These are phyloP conservation scores for Zygosaccharomyces rouxii DNA, from an alignment of 805 yeast species.

Conservation along the genomic window DNA sequence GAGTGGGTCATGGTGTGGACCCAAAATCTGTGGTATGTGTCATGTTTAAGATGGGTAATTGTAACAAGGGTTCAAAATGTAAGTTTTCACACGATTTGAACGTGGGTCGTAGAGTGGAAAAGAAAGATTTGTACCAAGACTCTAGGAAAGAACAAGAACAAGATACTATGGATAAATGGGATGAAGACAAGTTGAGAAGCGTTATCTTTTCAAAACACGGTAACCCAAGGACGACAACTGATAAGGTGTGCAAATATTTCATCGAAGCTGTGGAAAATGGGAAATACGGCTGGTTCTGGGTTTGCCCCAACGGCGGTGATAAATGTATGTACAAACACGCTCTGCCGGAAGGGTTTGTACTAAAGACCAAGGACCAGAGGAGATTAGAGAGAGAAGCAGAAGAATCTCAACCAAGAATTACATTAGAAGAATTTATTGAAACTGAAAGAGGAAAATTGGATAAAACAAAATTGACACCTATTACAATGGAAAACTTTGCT, in stretches of 20 bases:
- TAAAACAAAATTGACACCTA: conserved; percentile 69
- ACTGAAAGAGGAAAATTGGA: conserved; percentile 86
- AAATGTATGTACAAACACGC: conserved; percentile 94
- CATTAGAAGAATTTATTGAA: conserved; percentile 93
- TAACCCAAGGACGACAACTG: conserved; percentile 89
- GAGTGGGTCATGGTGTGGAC: conserved; percentile 94
- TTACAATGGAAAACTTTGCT: conserved; percentile 72
- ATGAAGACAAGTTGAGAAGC: conserved; percentile 84
- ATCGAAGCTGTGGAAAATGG: conserved; percentile 96
- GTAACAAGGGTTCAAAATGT: conserved; percentile 79
- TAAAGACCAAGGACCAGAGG: conserved; percentile 95
- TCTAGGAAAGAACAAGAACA: conserved; percentile 62
- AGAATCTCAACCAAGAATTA: conserved; percentile 81
- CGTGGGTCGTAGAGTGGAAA: conserved; percentile 80
- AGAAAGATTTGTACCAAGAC: conserved; percentile 91
- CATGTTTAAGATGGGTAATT: conserved; percentile 77
- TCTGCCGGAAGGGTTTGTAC: conserved; percentile 91
- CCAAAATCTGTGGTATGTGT: conserved; percentile 92
- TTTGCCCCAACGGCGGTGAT: conserved; percentile 90
- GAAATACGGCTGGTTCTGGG: conserved; percentile 99
- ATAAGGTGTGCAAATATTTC: conserved; percentile 87
- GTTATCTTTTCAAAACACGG: conserved; percentile 93
- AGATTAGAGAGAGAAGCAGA: conserved; percentile 80
- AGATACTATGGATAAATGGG: conserved; percentile 96
- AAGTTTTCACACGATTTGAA: conserved; percentile 87